These are phyloP conservation scores for Hagleromyces aurorensis DNA, from an alignment of 805 yeast genomes.

Conservation along the genomic window DNA sequence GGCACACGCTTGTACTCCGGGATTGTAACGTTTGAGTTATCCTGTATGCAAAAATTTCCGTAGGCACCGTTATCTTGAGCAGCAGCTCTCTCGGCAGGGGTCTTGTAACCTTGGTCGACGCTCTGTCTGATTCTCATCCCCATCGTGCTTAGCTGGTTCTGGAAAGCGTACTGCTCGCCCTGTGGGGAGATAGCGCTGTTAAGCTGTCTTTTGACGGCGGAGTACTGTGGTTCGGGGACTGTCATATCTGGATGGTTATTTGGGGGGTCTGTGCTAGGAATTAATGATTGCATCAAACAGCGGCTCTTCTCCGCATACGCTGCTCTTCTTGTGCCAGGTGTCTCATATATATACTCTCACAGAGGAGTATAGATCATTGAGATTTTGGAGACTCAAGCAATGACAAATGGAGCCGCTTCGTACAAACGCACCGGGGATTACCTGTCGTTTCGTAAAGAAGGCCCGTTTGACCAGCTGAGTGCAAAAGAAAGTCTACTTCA, in stretches of 20 bases:
- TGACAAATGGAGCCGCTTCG: too few relatives aligned
- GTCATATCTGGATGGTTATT: background rate
- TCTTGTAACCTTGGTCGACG: conserved; percentile 50
- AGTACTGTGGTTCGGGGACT: conserved; percentile 5
- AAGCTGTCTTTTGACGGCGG: conserved; percentile 34
- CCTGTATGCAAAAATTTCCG: conserved; percentile 16
- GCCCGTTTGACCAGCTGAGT: too few relatives aligned
- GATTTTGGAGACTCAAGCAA: too few relatives aligned
- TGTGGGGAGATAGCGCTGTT: conserved; percentile 19
- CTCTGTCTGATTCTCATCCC: conserved; percentile 71
- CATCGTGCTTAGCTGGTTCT: conserved; percentile 40
- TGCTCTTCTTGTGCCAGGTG: too few relatives aligned
- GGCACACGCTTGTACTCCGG: conserved; percentile 33
- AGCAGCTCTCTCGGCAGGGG: conserved; percentile 5
- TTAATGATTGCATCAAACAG: too few relatives aligned
- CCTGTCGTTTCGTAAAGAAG: too few relatives aligned
- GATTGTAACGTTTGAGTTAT: conserved; percentile 19
- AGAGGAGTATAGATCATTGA: too few relatives aligned
- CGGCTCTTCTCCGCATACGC: too few relatives aligned
- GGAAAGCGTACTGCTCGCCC: conserved; percentile 22
- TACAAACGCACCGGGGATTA: too few relatives aligned
- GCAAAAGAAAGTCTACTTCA: too few relatives aligned
- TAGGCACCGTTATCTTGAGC: conserved; percentile 9
- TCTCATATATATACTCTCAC: too few relatives aligned
- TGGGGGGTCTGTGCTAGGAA: background rate